A percentile compares a stretch with the other conserved stretches of the same genome.
Conservation (phyloP, 1,284 basidiomycete species). For the Sanghuangporus weigelae region DNA sequence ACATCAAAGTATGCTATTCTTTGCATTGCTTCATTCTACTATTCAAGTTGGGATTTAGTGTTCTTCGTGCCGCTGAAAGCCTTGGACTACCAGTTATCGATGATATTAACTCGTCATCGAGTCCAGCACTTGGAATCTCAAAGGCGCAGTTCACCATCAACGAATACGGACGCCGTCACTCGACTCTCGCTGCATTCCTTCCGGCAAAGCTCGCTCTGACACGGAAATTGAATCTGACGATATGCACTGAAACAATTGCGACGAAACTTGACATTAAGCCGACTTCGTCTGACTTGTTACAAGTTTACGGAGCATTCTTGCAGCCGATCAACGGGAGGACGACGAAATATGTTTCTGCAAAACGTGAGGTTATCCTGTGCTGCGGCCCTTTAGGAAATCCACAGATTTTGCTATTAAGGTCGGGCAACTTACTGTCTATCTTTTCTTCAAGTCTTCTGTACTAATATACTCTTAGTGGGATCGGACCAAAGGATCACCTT, state of each 20-base stretch:
- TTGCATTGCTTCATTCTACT: background rate
- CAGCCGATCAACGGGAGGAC: slow-evolving; percentile 5
- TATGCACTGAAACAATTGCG: slow-evolving; percentile 27
- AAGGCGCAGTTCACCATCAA: slow-evolving; percentile 25
- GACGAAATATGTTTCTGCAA: slow-evolving; percentile 21
- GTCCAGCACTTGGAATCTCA: slow-evolving; percentile 23
- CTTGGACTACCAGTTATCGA: slow-evolving; percentile 24
- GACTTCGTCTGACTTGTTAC: slow-evolving; percentile 4
- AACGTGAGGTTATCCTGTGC: slow-evolving; percentile 28
- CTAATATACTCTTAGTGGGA: slow-evolving; percentile 16
- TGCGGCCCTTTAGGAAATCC: slow-evolving; percentile 31
- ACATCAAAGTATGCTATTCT: slow-evolving; percentile 14
- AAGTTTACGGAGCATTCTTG: slow-evolving; percentile 19
- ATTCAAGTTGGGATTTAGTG: slow-evolving; percentile 6
- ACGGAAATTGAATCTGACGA: slow-evolving; percentile 22
- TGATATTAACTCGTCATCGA: slow-evolving; percentile 27
- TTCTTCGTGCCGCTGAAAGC: slow-evolving; percentile 18
- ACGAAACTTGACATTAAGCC: slow-evolving; percentile 21
- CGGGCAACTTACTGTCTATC: background rate
- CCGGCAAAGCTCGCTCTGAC: slow-evolving; percentile 20
- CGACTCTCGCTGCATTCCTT: slow-evolving; percentile 27
- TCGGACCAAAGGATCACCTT: slow-evolving; percentile 29
- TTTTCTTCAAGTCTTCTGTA: slow-evolving; percentile 10
- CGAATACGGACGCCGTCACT: slow-evolving; percentile 22
- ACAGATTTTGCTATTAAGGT: slow-evolving; percentile 32